Base-by-base conservation (phyloP, 208 protist genomes). In the Acanthamoeba lenticulata region DNA sequence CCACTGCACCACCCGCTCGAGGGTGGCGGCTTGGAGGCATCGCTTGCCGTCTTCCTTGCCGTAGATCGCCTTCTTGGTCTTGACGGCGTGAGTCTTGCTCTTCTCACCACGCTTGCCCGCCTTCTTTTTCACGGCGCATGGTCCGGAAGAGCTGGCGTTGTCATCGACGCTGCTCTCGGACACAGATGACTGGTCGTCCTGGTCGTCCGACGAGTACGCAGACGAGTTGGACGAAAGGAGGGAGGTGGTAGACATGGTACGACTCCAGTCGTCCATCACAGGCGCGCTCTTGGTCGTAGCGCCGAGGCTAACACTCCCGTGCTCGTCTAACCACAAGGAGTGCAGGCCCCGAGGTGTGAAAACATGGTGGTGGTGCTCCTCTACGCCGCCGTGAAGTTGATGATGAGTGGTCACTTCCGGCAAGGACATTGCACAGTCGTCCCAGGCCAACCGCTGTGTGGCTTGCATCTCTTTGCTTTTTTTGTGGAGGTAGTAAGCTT, bases 1-100 rank as follows among this genome's bases (percentile, higher is more conserved):
- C 85, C 85, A 91, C 40, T 91, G 85, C 19, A 91, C 85, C 38
- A 91, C 69, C 1, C 85, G 85, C 40, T 62, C 38, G 13, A 91
- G 47, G 32, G 49, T 91, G 38, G 55, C 85, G 21, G 85, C 85
- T 1, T 74, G 85, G 32, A 91, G 49, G n/a, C 2, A 34, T 67
- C 85, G 2, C 52, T 60, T 91, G 85, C 85, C 85, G 24, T 72
- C 85, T 44, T 49, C 52, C 34, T 91, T 60, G 85, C 32, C 85
- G 29, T 52, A 91, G 32, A 74, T 21, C 5, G 85, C 85, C 7
- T 29, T 38, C 49, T 89, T 89, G 79, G n/a, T 6, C 52, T 91
- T 91, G 19, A 9, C 13, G 49, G 49, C 49, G 29, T 74, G 65
- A 6, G 5, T 40, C 34, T 74, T 74, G 36, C 13, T 4, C 24